Base-by-base conservation (phyloP, 2,329 filamentous ascomycete genomes). In the Aspergillus novoparasiticus region DNA sequence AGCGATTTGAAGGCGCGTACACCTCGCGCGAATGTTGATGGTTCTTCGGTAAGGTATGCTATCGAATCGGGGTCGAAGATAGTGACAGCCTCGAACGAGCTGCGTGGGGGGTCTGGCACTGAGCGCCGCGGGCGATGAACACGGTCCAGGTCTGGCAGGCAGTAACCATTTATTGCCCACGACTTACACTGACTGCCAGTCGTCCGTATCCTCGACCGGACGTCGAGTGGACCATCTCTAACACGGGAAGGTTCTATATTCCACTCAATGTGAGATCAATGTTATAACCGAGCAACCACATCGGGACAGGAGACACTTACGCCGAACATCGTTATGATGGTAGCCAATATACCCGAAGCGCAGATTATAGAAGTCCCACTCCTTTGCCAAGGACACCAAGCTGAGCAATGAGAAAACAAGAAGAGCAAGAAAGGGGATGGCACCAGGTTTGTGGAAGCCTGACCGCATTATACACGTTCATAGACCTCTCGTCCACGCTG, bases 321-420 rank as follows among this genome's bases (percentile, higher is more conserved):
- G 69, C 60, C 68, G 70, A 64, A 64, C 63, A 57, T 68, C 68
- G 59, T 62, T 56, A 14, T 67, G 58, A 50, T 66, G 65, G 62
- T 68, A 71, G 39, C 68, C 66, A 14, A 72, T 72, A 59, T 75
- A 73, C 28, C 68, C 70, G 12, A 74, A 60, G 54, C 72, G 72
- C n/a, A 71, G 19, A 58, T 68, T 73, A 57, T 73, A 71, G 12
- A 73, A 64, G 56, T 67, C 69, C 71, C 71, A 72, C 51, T 71
- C 66, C 39, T 68, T 73, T 48, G 73, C 71, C 26, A 76, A 59
- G 50, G 74, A 73, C 43, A 73, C 73, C 60, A 78, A 60, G 34
- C 71, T 76, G 58, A 77, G 67, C 41, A 78, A 66, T 53, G 72
- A 73, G 59, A 77, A 75, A 46, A 76, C 60, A 59, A 76, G 45